These are phyloP conservation scores for Neobulgaria alba DNA, from an alignment of 2,329 filamentous ascomycete species.

Conservation along the genomic window DNA sequence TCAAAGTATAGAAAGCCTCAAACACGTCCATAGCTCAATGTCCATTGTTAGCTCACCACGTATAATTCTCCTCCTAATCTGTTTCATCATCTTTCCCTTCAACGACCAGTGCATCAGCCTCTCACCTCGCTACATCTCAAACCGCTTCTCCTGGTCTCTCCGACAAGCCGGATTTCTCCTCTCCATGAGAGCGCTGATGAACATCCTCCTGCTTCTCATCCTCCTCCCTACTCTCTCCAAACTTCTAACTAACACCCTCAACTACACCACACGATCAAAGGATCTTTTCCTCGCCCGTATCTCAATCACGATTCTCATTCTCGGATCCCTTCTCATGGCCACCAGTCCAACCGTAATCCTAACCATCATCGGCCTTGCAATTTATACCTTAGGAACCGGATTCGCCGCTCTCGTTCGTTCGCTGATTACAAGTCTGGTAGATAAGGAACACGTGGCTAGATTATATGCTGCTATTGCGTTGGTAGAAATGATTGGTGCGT, in stretches of 20 bases:
- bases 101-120: constrained; percentile 12
- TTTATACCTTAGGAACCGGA: constrained; percentile 23
- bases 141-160: constrained; percentile 22
- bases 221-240: constrained; percentile 20
- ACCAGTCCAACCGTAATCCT: constrained; percentile 16
- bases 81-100: constrained; percentile 18
- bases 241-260: constrained; percentile 11
- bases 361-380: constrained; percentile 16
- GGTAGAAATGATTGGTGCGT: constrained; percentile 19
- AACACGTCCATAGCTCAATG: constrained; percentile 13
- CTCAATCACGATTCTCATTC: constrained; percentile 14
- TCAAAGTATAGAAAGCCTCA: constrained; percentile 10
- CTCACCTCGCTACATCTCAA: constrained; percentile 23
- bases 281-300: constrained; percentile 21
- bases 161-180: constrained; percentile 18
- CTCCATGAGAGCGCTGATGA: constrained; percentile 22
- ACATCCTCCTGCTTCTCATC: constrained; percentile 19
- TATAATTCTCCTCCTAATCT: constrained; percentile 25
- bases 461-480: constrained; percentile 23
- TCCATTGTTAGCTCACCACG: constrained; percentile 21
- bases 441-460: constrained; percentile 20
- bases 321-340: constrained; percentile 18
- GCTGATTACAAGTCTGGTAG: constrained; percentile 22
- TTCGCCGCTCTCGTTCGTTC: constrained; percentile 15
- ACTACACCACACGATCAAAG: constrained; percentile 16